Conservation (phyloP, 2,329 filamentous ascomycete species). For the Ophiostoma novo-ulmi region DNA sequence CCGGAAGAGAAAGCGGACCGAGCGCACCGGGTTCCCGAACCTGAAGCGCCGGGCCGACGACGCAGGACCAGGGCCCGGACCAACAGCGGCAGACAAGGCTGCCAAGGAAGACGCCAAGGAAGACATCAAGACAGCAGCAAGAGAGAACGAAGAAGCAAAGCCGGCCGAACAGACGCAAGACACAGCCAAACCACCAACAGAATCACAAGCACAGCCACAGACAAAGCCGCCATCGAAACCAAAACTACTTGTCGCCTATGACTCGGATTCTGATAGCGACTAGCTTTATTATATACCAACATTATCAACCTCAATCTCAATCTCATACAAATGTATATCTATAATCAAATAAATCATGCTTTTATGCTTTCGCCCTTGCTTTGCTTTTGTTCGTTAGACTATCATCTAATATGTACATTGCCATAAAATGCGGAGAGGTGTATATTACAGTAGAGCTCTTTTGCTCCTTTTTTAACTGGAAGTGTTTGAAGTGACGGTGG, state of each 20-base stretch:
- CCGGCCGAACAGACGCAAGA: constrained; percentile 1
- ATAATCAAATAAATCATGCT: no score
- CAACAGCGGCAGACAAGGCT: constrained; percentile 6
- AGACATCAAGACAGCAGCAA: constrained; percentile 28
- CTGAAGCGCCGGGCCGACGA: constrained; percentile 21
- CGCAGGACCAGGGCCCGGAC: not conserved
- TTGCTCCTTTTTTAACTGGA: not conserved
- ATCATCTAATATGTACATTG: not conserved
- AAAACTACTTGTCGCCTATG: constrained; percentile 49
- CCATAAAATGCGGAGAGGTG: constrained; percentile 2
- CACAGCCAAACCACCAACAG: constrained; percentile 7
- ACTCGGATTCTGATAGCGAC: constrained; percentile 49
- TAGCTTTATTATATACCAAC: not conserved
- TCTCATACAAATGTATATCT: no score
- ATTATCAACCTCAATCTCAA: no score
- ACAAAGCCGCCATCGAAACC: constrained; percentile 28
- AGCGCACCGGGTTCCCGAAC: constrained; percentile 11
- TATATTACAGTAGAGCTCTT: constrained; percentile 2
- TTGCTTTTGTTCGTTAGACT: not conserved
- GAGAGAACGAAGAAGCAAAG: not conserved
- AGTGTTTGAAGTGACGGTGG: not conserved
- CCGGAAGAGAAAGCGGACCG: constrained; percentile 27
- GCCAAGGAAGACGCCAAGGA: constrained; percentile 25
- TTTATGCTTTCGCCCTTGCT: no score
- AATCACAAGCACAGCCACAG: constrained; percentile 18